Percentiles rank a stretch among this genome's conserved stretches.
Conservation (phyloP, 2,329 filamentous ascomycete genomes). For the Sporothrix globosa region DNA sequence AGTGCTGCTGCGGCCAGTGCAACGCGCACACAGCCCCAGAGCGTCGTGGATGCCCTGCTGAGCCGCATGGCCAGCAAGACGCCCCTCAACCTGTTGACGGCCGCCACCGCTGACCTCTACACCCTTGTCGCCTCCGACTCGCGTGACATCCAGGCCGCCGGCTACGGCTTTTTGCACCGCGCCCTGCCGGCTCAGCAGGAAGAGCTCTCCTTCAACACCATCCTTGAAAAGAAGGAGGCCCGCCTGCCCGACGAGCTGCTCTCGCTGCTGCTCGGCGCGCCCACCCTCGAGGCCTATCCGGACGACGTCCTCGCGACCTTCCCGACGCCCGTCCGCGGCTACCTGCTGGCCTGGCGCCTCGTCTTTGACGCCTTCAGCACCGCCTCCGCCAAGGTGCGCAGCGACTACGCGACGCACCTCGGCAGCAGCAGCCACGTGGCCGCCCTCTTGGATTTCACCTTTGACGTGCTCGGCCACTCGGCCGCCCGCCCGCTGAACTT, state of each 20-base stretch:
- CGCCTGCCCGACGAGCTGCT: constrained; percentile 81
- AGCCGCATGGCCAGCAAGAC: constrained; percentile 69
- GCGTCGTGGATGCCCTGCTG: constrained; percentile 75
- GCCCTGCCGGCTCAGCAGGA: constrained; percentile 80
- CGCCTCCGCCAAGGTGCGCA: constrained; percentile 79
- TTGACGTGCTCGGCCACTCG: constrained; percentile 81
- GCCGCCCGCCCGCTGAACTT: constrained; percentile 74
- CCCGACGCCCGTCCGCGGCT: constrained; percentile 72
- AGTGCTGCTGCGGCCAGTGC: neutral
- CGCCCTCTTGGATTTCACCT: constrained; percentile 75
- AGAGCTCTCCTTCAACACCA: constrained; percentile 74
- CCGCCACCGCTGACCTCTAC: constrained; percentile 71
- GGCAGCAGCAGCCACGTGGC: constrained; percentile 71
- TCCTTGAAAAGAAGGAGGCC: constrained; percentile 71
- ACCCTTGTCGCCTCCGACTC: constrained; percentile 76
- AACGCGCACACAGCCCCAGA: constrained; percentile 59
- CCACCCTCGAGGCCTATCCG: constrained; percentile 68
- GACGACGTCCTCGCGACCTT: constrained; percentile 69
- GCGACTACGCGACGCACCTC: constrained; percentile 77
- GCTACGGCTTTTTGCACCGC: constrained; percentile 77
- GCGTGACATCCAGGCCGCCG: constrained; percentile 73
- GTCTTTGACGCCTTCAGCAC: constrained; percentile 83
- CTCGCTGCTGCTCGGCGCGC: constrained; percentile 78
- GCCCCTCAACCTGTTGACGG: constrained; percentile 62
- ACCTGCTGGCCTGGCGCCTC: constrained; percentile 86